Base-by-base conservation (phyloP, 192 early-diverging fungal species). In the Spizellomyces punctatus region DNA sequence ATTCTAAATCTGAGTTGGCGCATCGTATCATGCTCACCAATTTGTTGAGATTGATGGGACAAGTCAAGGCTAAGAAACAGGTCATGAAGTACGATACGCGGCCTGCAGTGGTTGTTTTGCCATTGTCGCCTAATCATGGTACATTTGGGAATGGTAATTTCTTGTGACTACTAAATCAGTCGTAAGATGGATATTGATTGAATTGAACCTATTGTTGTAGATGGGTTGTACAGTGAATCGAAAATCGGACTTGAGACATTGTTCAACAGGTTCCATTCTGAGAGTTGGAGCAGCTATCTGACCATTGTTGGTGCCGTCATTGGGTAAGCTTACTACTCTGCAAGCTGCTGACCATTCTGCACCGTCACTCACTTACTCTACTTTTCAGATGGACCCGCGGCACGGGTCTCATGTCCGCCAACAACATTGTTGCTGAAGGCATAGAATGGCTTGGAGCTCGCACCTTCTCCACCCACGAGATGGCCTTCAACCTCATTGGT, bases 21-120 rank as follows among this genome's bases (percentile, higher is more conserved):
- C 94, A 95, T 72, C 88, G 96, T 48, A 89, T 93, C 63, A 95
- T 96, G 94, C 86, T 98, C 77, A 96, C 94, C 67, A 98, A 98
- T 80, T 73, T 95, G 42, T 71, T 96, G 58, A 91, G 95, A 43
- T 71, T 96, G 68, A 78, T 98, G 66, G 96, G 96, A 60, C 81
- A 86, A 58, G 88, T 98, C 63, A 94, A 94, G 80, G 78, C 81
- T 59, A 85, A 92, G 77, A 98, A 98, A 87, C 85, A 88, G 71
- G 68, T 70, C 73, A 76, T 85, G 44, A 86, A 90, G 45, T 89
- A 85, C 68, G 89, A 93, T 69, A 95, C 93, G 61, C 92, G 93
- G 63, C 93, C 95, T 54, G 92, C 96, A 19, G 89, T 91, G 56
- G 91, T 92, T 27, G 82, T 98, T 14, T 79, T 98, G 44, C 96